A percentile compares a stretch with the other conserved stretches of the same genome.
Evolutionary conservation across 768 basidiomycete genomes (phyloP).

Genomic region (Neoboletus subvelutipes): DNA sequence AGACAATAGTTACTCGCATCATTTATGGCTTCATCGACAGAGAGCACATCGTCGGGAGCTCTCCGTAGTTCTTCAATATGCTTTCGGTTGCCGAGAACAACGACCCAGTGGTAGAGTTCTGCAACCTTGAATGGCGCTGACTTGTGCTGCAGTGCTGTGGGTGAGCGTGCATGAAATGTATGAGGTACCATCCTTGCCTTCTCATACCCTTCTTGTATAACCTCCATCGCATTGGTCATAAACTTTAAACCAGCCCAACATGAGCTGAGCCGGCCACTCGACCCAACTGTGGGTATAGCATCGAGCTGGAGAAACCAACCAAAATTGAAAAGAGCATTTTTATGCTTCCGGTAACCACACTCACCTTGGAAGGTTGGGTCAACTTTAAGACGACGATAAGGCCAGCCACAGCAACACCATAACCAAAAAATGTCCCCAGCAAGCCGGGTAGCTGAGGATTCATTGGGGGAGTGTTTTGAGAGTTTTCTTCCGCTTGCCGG

Average conservation of each 20-base stretch:
- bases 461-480: background rate
- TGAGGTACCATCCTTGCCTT: slow-evolving; percentile 15
- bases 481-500: background rate
- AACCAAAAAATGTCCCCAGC: background rate
- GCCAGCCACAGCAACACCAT: background rate
- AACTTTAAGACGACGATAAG: background rate
- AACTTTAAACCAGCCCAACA: slow-evolving; percentile 23
- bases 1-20: slow-evolving; percentile 30
- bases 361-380: slow-evolving; percentile 5
- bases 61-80: slow-evolving; percentile 41
- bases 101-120: slow-evolving; percentile 2
- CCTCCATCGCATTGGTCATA: slow-evolving; percentile 10
- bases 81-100: slow-evolving; percentile 20
- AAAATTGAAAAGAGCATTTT: background rate
- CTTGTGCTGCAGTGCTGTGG: slow-evolving; percentile 23
- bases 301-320: slow-evolving; percentile 15
- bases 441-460: background rate
- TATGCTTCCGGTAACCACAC: background rate
- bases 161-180: background rate
- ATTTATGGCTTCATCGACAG: slow-evolving; percentile 29
- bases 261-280: slow-evolving; percentile 23
- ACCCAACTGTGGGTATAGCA: slow-evolving; percentile 21
- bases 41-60: slow-evolving; percentile 40
- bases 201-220: slow-evolving; percentile 35
- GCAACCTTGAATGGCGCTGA: slow-evolving; percentile 32